phyloP scores from a whole-genome alignment of 2,329 filamentous ascomycete species.

The Dactylonectria macrodidyma region DNA sequence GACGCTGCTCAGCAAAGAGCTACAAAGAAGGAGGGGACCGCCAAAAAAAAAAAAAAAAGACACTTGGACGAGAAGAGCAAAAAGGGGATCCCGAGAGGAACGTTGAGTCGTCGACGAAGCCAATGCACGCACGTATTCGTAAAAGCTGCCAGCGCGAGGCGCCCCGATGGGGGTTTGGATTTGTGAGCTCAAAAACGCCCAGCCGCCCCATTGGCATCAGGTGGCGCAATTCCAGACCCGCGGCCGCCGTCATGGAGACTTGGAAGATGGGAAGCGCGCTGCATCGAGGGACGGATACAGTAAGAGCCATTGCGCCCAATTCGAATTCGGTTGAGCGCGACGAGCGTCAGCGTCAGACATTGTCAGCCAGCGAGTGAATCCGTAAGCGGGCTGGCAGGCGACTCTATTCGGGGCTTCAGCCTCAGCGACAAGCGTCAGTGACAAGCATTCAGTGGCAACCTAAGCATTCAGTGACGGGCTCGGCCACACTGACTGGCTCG shows the following conservation, averaged over 20 bases:
- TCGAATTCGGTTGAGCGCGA: background rate
- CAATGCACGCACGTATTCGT: constrained; percentile 24
- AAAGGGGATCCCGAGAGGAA: background rate
- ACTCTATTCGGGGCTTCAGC: background rate
- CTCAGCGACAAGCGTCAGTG: constrained; percentile 1
- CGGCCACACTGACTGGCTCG: constrained; percentile 10
- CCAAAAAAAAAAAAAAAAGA: background rate
- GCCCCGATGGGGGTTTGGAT: background rate
- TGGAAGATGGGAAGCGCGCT: background rate
- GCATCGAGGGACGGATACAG: background rate
- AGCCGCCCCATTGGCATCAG: constrained; percentile 42
- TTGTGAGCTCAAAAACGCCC: constrained; percentile 9
- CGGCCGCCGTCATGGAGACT: background rate
- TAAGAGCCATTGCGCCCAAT: background rate
- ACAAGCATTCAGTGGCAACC: background rate
- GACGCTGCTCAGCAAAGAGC: background rate
- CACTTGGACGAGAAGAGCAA: constrained; percentile 9
- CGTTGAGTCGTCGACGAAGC: too few species aligned
- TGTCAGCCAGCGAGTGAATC: constrained; percentile 9
- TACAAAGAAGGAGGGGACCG: background rate
- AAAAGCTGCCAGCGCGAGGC: background rate
- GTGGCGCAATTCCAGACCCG: constrained; percentile 41
- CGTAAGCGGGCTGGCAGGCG: background rate
- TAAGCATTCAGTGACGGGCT: constrained; percentile 7
- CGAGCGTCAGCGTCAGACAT: background rate